Evolutionary conservation across 108 stramenopile species (phyloP), one percentile per base, ranked within the genome.

Genomic region (Conticribra weissflogii): DNA sequence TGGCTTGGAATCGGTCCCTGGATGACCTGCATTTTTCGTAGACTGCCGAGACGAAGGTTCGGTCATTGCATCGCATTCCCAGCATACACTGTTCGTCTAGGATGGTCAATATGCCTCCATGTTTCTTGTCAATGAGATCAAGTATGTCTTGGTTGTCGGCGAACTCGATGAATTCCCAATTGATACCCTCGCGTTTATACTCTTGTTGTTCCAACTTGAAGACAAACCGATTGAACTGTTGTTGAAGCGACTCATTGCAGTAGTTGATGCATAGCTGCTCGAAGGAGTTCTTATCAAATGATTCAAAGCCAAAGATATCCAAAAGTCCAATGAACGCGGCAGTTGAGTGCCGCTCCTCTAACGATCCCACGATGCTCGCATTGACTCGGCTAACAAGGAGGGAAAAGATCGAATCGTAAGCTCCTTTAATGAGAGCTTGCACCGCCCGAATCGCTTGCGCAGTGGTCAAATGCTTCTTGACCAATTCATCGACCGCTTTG

Each of bases 241-340:
- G 94, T 70, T 95, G 93, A 16, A 97, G 81, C 12, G 92, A 90
- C 63, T 95, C 95, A 66, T 98, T 98, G 54, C 93, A 94, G 72
- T 95, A 97, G 80, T 97, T 98, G 79, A 98, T 98, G 77, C 96
- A 97, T 17, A 97, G 78, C 74, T 98, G 96, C 78, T 97, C 96
- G 71, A 97, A 98, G 22, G 83, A 86, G 67, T 97, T 97, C 18
- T 67, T 63, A 8, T 86, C 79, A 71, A 99, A 99, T 21, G 92
- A 91, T 79, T 99, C 99, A 76, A 99, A 99, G 24, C 99, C 99
- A 74, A 98, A 99, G 61, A 99, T 99, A 71, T 99, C 99, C 21
- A 99, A 78, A 29, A 98, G 87, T 51, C 97, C 97, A 36, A 98
- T 98, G 31, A 93, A 93, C 23, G 91, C 83, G 30, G 36, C 21